Evolutionary conservation across 1,284 basidiomycete species (phyloP).

Genomic region (Moesziomyces parantarcticus): DNA sequence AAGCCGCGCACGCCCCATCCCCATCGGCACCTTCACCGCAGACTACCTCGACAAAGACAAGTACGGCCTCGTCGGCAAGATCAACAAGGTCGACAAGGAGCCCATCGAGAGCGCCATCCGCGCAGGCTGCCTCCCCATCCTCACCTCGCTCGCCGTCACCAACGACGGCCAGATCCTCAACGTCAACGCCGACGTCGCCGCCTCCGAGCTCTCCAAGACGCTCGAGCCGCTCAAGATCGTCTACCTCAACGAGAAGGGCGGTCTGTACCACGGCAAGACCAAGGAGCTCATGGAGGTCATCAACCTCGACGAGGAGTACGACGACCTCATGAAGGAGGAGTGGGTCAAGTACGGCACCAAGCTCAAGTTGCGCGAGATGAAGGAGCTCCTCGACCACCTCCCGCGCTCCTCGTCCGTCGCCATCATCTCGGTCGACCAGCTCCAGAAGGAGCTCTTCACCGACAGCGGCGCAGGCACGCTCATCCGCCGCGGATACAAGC

Average conservation of each 20-base stretch:
- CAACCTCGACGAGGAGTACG: slow-evolving; percentile 99
- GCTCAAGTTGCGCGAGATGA: slow-evolving; percentile 98
- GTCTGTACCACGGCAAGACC: slow-evolving; percentile 91
- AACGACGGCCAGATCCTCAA: slow-evolving; percentile 67
- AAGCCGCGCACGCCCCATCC: slow-evolving; percentile 66
- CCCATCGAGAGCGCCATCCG: slow-evolving; percentile 67
- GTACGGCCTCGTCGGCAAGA: slow-evolving; percentile 68
- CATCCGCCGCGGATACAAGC: slow-evolving; percentile 96
- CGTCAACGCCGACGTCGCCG: slow-evolving; percentile 67
- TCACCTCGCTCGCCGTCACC: slow-evolving; percentile 65
- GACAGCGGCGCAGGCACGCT: slow-evolving; percentile 97
- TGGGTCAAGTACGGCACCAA: slow-evolving; percentile 99
- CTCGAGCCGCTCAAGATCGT: slow-evolving; percentile 83
- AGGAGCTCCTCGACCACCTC: slow-evolving; percentile 97
- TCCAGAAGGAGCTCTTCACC: slow-evolving; percentile 99
- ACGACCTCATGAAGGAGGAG: slow-evolving; percentile 95
- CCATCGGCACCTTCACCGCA: slow-evolving; percentile 65
- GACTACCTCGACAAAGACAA: slow-evolving; percentile 67
- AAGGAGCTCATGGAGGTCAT: slow-evolving; percentile 80
- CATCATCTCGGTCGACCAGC: slow-evolving; percentile 90
- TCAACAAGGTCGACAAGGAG: slow-evolving; percentile 67
- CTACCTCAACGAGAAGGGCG: slow-evolving; percentile 97
- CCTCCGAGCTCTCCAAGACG: slow-evolving; percentile 66
- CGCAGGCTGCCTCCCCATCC: slow-evolving; percentile 67
- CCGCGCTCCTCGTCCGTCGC: slow-evolving; percentile 97